Evolutionary conservation across 169 alveolate genomes (phyloP), one percentile per base, ranked within the genome.

Genomic region (Babesia ovata): DNA sequence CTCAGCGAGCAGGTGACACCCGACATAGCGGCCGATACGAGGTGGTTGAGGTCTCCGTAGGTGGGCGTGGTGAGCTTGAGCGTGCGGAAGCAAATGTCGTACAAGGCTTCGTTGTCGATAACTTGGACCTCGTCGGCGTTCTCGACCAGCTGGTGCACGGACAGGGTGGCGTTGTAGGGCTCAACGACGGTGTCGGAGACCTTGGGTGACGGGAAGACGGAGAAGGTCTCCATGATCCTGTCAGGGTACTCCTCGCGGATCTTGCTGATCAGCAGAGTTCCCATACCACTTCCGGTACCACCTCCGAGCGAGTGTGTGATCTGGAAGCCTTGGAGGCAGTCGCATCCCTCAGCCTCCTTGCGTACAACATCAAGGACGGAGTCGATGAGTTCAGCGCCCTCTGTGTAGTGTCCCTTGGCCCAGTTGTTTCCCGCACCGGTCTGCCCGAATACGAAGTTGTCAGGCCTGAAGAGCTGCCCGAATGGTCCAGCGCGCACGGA

Each of bases 261-360:
- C 92, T 96, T 96, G 86, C 98, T 93, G 92, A 95, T 96, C 86
- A 96, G 79, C 65, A 97, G 91, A 36, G 99, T 97, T 57, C 99
- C 99, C 99, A 97, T 96, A 63, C 99, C 99, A 44, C 98, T 93
- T 52, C 99, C 99, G 22, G 99, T 97, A 86, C 99, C 99, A 67
- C 99, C 99, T 62, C 99, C 99, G 74, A 97, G 93, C 26, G 99
- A 96, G 95, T 97, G 99, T 22, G 98, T 93, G 66, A 97, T 92
- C 87, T 97, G 98, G 95, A 97, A 97, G 45, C 99, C 99, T 90
- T 97, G 98, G 57, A 97, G 90, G 91, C 99, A 97, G 91, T 97
- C 99, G 86, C 99, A 96, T 54, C 98, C 98, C 91, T 97, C 99
- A 48, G 99, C 99, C 91, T 97, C 99, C 91, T 96, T 96, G 85